Base-by-base conservation (phyloP, 495 filamentous ascomycete species). In the Terfezia claveryi region DNA sequence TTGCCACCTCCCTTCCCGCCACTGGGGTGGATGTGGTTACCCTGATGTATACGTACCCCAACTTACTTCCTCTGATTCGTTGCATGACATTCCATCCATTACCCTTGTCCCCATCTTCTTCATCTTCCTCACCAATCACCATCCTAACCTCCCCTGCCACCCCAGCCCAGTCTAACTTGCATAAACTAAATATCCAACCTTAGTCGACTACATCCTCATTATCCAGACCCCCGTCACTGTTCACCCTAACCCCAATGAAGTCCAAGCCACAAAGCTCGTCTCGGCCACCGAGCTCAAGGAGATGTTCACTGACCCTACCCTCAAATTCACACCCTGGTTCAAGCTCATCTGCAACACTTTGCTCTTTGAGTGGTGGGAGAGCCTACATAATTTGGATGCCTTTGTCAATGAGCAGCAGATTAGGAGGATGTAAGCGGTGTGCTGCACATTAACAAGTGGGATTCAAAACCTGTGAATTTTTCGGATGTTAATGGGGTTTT, bases 121-220 rank as follows among this genome's bases (percentile, higher is more conserved):
- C 20, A 32, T 49, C 16, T 32, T 32, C 27, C 27, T 7, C 7
- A 46, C 41, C 41, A 46, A 46, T 46, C 41, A 46, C 12, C 8
- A 14, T 4, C 41, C 12, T 14, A 2, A 46, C 8, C 41, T 32
- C 27, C 27, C 27, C 4, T 7, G 27, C 27, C 27, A 32, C 51
- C 41, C 52, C 37, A 14, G 44, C n/a, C 1, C n/a, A 53, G 49
- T 38, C 16, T 2, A 37, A 37, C 16, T 53, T 44, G 46, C 36
- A 16, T 20, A 49, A 27, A 10, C 53, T 37, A 46, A 38, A 55
- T 16, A 54, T 52, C 14, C 8, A 14, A 20, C 27, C 53, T 0
- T 62, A 95, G 87, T 99, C 66, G 91, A 99, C 69, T 99, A 99
- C 67, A 99, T 99, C 58, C 81, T 99, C 55, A 93, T 99, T 72